These are phyloP conservation scores for Yamadazyma jaroonii DNA, from an alignment of 1,139 yeast genomes.

Conservation along the genomic window DNA sequence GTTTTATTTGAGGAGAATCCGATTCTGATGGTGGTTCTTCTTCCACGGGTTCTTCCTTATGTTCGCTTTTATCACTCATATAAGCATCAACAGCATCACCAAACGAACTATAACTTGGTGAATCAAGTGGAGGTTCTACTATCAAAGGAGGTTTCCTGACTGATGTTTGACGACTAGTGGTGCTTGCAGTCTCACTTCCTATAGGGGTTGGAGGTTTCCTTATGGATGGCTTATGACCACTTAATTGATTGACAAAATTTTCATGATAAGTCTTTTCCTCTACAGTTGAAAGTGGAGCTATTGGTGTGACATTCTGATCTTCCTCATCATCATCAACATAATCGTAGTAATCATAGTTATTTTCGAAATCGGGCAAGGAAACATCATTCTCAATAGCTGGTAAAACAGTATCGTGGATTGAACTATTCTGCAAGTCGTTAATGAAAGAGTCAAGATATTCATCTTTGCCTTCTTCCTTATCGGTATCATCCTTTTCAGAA, in stretches of 20 bases:
- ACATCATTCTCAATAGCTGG: conserved; percentile 23
- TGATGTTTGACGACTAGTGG: conserved; percentile 21
- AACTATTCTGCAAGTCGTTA: conserved; percentile 30
- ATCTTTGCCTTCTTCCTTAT: conserved; percentile 4
- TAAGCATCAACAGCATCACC: conserved; percentile 19
- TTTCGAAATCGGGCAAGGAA: conserved; percentile 29
- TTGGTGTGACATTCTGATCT: conserved; percentile 21
- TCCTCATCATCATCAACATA: conserved; percentile 14
- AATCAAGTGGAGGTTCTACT: conserved; percentile 7
- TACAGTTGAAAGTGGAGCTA: conserved; percentile 24
- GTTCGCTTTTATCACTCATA: conserved; percentile 17
- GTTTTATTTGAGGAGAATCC: not conserved
- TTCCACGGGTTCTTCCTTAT: not conserved
- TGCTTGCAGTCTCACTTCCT: not conserved
- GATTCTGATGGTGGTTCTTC: not conserved
- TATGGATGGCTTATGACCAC: conserved; percentile 33
- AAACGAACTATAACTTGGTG: conserved; percentile 14
- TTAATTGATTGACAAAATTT: conserved; percentile 23
- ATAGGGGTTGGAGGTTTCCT: conserved; percentile 15
- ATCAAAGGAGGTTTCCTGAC: conserved; percentile 26
- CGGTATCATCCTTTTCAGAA: no score
- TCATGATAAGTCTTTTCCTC: conserved; percentile 28
- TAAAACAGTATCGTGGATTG: conserved; percentile 15
- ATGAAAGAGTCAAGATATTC: conserved; percentile 36
- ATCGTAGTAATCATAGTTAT: conserved; percentile 17